Conservation (phyloP, 192 early-diverging fungal genomes). For the Lobosporangium transversale region DNA sequence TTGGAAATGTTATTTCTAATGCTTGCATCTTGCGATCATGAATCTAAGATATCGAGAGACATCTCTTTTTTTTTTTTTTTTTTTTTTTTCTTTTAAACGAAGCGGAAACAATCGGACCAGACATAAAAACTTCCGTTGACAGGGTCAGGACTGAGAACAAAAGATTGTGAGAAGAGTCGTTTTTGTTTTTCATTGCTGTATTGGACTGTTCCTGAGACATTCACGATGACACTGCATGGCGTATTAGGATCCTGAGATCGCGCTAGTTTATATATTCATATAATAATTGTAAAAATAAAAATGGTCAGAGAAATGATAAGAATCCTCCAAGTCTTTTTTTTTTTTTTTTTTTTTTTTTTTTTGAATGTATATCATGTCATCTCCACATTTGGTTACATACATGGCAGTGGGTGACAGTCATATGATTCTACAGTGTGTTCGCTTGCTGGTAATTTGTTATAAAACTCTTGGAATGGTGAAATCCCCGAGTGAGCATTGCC, state of each 20-base stretch:
- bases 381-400: constrained; percentile 34
- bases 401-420: constrained; percentile 62
- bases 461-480: constrained; percentile 57
- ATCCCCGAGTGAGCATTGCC: constrained; percentile 60
- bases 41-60: too few species aligned
- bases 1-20: too few species aligned
- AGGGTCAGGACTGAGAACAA: constrained; percentile 59
- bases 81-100: too few species aligned
- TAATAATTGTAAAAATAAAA: neutral
- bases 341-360: neutral
- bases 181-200: constrained; percentile 53
- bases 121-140: constrained; percentile 60
- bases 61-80: too few species aligned
- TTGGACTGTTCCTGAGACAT: constrained; percentile 58
- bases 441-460: constrained; percentile 48
- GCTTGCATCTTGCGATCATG: too few species aligned
- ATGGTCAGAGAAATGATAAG: neutral
- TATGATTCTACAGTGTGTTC: constrained; percentile 56
- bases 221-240: constrained; percentile 56
- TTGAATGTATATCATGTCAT: too few species aligned
- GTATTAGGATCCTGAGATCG: constrained; percentile 49
- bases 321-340: neutral
- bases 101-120: constrained; percentile 59
- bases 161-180: constrained; percentile 57
- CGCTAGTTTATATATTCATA: constrained; percentile 1